These are phyloP conservation scores for Kluyveromyces sp. DNA, from an alignment of 1,139 yeast genomes.

Conservation along the genomic window DNA sequence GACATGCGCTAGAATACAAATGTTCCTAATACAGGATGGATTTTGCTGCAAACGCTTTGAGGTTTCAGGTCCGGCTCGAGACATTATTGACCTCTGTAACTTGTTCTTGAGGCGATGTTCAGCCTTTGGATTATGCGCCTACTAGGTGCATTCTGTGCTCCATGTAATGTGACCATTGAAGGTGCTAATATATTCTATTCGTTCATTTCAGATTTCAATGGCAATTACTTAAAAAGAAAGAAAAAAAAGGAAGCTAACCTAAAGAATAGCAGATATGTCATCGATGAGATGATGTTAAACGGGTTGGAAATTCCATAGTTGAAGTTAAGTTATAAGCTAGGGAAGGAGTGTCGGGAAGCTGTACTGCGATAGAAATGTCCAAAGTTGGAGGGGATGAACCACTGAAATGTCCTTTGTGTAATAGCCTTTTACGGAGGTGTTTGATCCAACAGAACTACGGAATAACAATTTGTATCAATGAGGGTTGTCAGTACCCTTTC, in stretches of 20 bases:
- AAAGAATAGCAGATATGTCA: too few relatives aligned
- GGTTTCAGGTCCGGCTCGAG: slow-evolving; percentile 49
- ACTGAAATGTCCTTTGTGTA: slow-evolving; percentile 28
- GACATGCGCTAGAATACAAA: slow-evolving; percentile 94
- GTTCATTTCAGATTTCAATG: too few relatives aligned
- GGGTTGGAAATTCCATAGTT: too few relatives aligned
- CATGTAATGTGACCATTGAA: too few relatives aligned
- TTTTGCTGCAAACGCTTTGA: slow-evolving; percentile 60
- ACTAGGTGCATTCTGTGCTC: too few relatives aligned
- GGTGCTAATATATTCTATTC: too few relatives aligned
- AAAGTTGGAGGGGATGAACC: not conserved
- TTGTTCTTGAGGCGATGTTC: not conserved
- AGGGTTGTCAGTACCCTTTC: slow-evolving; percentile 32
- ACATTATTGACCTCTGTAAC: slow-evolving; percentile 13
- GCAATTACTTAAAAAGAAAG: too few relatives aligned
- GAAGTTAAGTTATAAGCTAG: too few relatives aligned
- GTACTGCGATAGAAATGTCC: not conserved
- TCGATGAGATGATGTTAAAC: too few relatives aligned
- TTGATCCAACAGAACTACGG: slow-evolving; percentile 32
- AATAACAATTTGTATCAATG: slow-evolving; percentile 29
- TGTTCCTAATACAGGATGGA: slow-evolving; percentile 69
- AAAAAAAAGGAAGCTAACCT: too few relatives aligned
- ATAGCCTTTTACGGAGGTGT: slow-evolving; percentile 25
- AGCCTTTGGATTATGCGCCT: not conserved
- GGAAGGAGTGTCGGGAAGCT: too few relatives aligned